phyloP scores from a whole-genome alignment of 2,329 filamentous ascomycete species.

The Penicillium sp. region DNA sequence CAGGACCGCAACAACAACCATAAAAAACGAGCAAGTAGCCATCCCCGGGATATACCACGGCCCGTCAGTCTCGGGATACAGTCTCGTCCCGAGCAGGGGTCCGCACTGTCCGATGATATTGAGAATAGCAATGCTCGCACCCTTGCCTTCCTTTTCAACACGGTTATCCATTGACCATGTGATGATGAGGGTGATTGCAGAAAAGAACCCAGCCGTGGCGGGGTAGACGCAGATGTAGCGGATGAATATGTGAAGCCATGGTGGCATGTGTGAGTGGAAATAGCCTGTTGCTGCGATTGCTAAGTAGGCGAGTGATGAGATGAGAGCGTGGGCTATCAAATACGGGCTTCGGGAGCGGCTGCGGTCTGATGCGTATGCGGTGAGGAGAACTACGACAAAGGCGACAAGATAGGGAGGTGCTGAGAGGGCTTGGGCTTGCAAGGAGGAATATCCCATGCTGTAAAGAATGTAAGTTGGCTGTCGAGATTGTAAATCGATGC shows the following conservation, averaged over 20 bases:
- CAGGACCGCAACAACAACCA: slow-evolving; percentile 52
- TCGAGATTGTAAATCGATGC: neutral
- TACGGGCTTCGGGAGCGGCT: slow-evolving; percentile 54
- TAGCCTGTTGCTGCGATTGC: slow-evolving; percentile 49
- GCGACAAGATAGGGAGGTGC: slow-evolving; percentile 73
- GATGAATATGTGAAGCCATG: slow-evolving; percentile 31
- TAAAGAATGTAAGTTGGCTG: neutral
- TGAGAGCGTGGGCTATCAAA: slow-evolving; percentile 59
- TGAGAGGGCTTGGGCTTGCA: slow-evolving; percentile 65
- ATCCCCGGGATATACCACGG: slow-evolving; percentile 58
- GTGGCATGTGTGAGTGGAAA: slow-evolving; percentile 33
- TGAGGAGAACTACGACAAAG: slow-evolving; percentile 62
- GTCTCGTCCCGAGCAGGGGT: slow-evolving; percentile 58
- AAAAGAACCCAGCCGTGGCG: slow-evolving; percentile 72
- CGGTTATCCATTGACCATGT: slow-evolving; percentile 88
- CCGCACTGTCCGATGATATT: slow-evolving; percentile 76
- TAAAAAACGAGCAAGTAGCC: slow-evolving; percentile 54
- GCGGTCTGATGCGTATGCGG: slow-evolving; percentile 64
- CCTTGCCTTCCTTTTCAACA: slow-evolving; percentile 57
- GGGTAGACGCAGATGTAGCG: slow-evolving; percentile 71
- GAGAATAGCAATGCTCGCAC: slow-evolving; percentile 68
- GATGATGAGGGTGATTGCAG: slow-evolving; percentile 72
- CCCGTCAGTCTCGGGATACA: slow-evolving; percentile 53
- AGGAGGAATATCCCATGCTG: slow-evolving; percentile 60
- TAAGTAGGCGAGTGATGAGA: slow-evolving; percentile 59